Evolutionary conservation across 2,329 filamentous ascomycete species (phyloP), one percentile per base, ranked within the genome.

Genomic region (Aspergillus niger): DNA sequence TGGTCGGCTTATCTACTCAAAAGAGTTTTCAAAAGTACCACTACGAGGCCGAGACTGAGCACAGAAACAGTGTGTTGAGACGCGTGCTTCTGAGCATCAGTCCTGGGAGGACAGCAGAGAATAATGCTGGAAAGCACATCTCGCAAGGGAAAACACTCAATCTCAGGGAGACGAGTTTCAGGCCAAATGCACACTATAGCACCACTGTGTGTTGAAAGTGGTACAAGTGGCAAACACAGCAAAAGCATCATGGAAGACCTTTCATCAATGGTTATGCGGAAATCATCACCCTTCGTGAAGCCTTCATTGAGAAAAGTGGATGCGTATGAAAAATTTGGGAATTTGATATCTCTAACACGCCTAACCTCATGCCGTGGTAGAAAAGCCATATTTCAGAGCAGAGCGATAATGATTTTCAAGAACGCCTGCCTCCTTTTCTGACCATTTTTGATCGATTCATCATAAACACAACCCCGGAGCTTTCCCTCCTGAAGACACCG

Each of bases 201-300:
- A 58, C 49, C 36, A 36, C 41, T 39, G 39, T 44, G 32, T 36
- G 32, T 36, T 36, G n/a, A 17, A 26, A n/a, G 26, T 30, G 28
- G 39, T 43, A 39, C 32, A 55, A 17, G 53, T 26, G 36, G 39
- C 39, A 44, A 32, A 38, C 47, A 20, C 7, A 28, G 32, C 10
- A 47, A 47, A 50, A 41, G 64, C 69, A 73, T 63, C 67, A 66
- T 68, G 55, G 38, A 59, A 54, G 55, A 64, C 70, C 71, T 74
- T 65, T 74, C 79, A 82, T 73, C 80, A 83, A 84, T 84, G 82
- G 81, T 84, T 84, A 81, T 80, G 76, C 82, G 82, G 82, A 79
- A 76, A 71, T 68, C 76, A 77, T 80, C 82, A 84, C 82, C 81
- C 77, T 73, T 77, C 72, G 82, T 84, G 82, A 82, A 80, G 81